phyloP scores from a whole-genome alignment of 2,329 filamentous ascomycete species.

The Alternaria sp. region DNA sequence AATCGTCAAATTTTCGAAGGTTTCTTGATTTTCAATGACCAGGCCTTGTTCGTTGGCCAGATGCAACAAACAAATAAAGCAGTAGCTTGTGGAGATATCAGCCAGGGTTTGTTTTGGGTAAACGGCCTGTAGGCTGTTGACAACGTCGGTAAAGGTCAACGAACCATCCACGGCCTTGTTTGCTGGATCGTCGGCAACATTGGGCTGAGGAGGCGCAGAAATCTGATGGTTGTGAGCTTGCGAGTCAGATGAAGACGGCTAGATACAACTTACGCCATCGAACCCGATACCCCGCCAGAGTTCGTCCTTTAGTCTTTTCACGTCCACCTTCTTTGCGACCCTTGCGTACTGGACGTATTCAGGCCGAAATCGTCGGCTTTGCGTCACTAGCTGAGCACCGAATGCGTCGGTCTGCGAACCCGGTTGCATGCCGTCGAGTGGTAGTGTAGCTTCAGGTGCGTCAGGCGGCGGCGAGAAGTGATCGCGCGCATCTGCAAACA shows the following conservation, averaged over 20 bases:
- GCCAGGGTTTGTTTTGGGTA: conserved; percentile 87
- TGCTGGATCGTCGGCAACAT: conserved; percentile 34
- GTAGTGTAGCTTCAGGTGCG: conserved; percentile 40
- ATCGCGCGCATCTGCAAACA: conserved; percentile 80
- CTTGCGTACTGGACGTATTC: conserved; percentile 72
- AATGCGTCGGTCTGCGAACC: conserved; percentile 61
- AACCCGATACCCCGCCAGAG: conserved; percentile 69
- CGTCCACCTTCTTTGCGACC: conserved; percentile 71
- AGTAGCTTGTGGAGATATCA: conserved; percentile 91
- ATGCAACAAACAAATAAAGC: conserved; percentile 92
- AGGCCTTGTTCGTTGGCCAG: conserved; percentile 92
- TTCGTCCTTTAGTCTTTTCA: conserved; percentile 68
- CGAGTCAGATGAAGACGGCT: neutral
- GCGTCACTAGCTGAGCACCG: conserved; percentile 67
- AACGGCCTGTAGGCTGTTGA: conserved; percentile 85
- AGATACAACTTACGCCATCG: conserved; percentile 44
- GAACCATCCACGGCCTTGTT: conserved; percentile 57
- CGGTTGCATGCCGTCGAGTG: conserved; percentile 59
- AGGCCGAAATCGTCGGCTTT: conserved; percentile 65
- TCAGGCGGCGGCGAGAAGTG: conserved; percentile 73
- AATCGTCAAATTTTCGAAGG: conserved; percentile 58
- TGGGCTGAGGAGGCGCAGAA: conserved; percentile 20
- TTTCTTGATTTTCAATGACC: conserved; percentile 70
- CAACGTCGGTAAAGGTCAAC: conserved; percentile 87
- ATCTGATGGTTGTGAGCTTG: conserved; percentile 26